Conservation (phyloP, 805 yeast genomes). For the Saccharomyces mikatae region DNA sequence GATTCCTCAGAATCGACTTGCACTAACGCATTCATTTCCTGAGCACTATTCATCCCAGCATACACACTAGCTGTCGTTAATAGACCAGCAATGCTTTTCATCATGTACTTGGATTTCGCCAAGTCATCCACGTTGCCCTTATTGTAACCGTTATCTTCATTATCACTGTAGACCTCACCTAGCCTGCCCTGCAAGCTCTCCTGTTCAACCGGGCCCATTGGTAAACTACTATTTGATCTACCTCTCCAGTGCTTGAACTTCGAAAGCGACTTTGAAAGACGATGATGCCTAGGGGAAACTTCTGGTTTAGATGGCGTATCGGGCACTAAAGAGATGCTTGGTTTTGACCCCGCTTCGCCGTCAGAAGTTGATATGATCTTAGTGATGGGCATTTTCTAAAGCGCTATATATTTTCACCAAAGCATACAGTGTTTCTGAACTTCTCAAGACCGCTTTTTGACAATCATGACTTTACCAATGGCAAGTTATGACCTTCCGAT, state of each 20-base stretch:
- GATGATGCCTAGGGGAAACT: background rate
- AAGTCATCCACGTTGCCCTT: slow-evolving; percentile 25
- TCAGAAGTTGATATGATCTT: background rate
- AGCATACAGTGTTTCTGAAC: background rate
- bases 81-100: slow-evolving; percentile 46
- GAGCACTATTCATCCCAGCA: slow-evolving; percentile 30
- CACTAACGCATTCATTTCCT: slow-evolving; percentile 14
- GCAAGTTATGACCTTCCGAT: background rate
- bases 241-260: background rate
- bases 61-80: slow-evolving; percentile 52
- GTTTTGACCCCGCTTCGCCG: background rate
- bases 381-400: background rate
- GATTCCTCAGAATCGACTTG: slow-evolving; percentile 11
- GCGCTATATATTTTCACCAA: background rate
- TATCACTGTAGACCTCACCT: slow-evolving; percentile 1
- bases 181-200: background rate
- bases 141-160: slow-evolving; percentile 9
- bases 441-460: background rate
- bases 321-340: background rate
- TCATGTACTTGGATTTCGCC: slow-evolving; percentile 36
- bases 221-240: background rate
- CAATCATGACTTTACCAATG: background rate
- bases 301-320: background rate
- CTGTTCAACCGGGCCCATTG: background rate
- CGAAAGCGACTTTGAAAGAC: background rate